Evolutionary conservation across 2,329 filamentous ascomycete genomes (phyloP).

Genomic region (Ciborinia camelliae): DNA sequence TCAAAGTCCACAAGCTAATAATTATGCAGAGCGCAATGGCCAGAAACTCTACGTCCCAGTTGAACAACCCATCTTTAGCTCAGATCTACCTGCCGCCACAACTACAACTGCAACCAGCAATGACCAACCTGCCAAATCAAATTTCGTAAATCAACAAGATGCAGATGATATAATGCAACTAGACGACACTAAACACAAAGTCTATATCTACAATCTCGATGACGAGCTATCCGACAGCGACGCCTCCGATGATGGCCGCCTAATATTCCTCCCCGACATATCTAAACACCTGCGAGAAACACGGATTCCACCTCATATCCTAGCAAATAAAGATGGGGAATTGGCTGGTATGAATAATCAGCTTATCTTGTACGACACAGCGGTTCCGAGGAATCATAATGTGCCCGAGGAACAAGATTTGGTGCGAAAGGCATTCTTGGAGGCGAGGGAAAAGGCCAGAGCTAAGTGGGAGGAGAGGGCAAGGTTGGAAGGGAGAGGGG

Average conservation of each 20-base stretch:
- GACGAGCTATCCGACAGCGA: conserved; percentile 74
- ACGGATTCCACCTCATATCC: conserved; percentile 60
- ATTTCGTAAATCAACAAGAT: conserved; percentile 23
- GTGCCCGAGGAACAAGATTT: conserved; percentile 72
- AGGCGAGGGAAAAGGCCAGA: conserved; percentile 66
- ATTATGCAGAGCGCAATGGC: conserved; percentile 55
- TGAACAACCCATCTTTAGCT: conserved; percentile 44
- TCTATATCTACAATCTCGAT: conserved; percentile 90
- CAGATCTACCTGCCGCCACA: conserved; percentile 18
- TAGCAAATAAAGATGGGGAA: conserved; percentile 55
- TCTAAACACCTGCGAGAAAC: conserved; percentile 73
- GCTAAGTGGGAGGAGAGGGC: conserved; percentile 52
- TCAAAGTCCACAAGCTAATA: conserved; percentile 27
- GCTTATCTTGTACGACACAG: conserved; percentile 72
- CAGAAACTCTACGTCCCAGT: conserved; percentile 64
- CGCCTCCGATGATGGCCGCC: conserved; percentile 53
- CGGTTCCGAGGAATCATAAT: conserved; percentile 69
- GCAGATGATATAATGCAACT: conserved; percentile 70
- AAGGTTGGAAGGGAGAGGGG: conserved; percentile 35
- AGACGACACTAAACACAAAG: conserved; percentile 77
- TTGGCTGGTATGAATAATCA: conserved; percentile 56
- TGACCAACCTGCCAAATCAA: conserved; percentile 25
- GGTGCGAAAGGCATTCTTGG: conserved; percentile 79
- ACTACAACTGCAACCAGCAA: conserved; percentile 21
- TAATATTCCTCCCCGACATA: conserved; percentile 82